Evolutionary conservation across 306 rosid species (phyloP).

Genomic region (Inga oerstediana): DNA sequence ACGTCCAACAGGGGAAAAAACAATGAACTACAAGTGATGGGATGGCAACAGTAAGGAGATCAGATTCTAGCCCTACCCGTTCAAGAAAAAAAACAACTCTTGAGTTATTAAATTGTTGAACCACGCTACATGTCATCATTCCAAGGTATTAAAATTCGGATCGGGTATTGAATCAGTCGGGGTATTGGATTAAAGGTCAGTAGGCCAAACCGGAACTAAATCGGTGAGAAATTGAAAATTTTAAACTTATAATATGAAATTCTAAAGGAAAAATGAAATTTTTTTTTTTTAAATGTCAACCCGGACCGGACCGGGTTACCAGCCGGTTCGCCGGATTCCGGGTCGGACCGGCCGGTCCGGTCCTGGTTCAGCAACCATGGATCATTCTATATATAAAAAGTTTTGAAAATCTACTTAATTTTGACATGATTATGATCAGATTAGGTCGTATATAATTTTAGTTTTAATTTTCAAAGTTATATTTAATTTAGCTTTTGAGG

Average conservation of each 20-base stretch:
- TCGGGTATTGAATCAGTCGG: no score
- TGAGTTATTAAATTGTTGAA: neutral
- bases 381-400: neutral
- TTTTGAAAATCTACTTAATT: neutral
- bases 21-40: neutral
- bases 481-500: neutral
- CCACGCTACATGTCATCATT: neutral
- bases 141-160: no score
- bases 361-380: no score
- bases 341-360: no score
- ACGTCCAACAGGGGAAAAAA: neutral
- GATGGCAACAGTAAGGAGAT: constrained; percentile 4
- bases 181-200: no score
- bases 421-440: neutral
- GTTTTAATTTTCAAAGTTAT: neutral
- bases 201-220: no score
- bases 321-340: no score
- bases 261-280: no score
- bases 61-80: neutral
- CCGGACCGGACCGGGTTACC: no score
- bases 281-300: no score
- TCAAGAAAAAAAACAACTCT: neutral
- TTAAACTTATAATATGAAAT: no score
- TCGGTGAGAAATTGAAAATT: no score
- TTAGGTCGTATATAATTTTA: neutral